Conservation (phyloP, 2,329 filamentous ascomycete genomes). For the Calonectria ilicicola region DNA sequence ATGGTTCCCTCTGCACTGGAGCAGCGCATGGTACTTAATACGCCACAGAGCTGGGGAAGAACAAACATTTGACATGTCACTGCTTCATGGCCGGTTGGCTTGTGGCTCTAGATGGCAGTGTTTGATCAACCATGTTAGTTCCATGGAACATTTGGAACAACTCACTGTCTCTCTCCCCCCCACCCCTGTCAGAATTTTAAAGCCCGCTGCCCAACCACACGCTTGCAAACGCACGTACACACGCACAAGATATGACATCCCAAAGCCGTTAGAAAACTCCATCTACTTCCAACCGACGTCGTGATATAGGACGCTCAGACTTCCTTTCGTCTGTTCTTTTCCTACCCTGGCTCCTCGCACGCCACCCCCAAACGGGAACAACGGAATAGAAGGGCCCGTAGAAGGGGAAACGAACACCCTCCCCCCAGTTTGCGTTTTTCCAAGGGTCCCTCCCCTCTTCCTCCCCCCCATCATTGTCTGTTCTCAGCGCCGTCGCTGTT, state of each 20-base stretch:
- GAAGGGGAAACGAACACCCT: constrained; percentile 1
- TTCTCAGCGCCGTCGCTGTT: neutral
- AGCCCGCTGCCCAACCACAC: constrained; percentile 17
- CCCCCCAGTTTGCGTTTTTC: neutral
- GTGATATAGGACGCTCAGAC: constrained; percentile 21
- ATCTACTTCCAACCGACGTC: constrained; percentile 18
- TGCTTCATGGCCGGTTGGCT: neutral
- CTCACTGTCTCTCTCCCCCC: neutral
- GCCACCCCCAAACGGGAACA: constrained; percentile 9
- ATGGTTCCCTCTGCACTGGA: constrained; percentile 2
- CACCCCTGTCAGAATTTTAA: constrained; percentile 10
- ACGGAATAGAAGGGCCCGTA: constrained; percentile 17
- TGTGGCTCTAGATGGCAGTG: neutral
- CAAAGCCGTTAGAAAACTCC: constrained; percentile 16
- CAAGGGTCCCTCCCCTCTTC: neutral
- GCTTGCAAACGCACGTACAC: constrained; percentile 5
- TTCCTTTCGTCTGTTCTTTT: constrained; percentile 3
- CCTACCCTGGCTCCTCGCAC: neutral
- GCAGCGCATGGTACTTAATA: constrained; percentile 1
- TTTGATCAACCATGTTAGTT: neutral
- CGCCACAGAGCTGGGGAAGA: neutral
- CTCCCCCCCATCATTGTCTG: neutral
- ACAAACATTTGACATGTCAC: constrained; percentile 6
- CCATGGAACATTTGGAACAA: neutral
- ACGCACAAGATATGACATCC: constrained; percentile 9